Conservation (phyloP, 75 land plant species). For the Pinus albicaulis region DNA sequence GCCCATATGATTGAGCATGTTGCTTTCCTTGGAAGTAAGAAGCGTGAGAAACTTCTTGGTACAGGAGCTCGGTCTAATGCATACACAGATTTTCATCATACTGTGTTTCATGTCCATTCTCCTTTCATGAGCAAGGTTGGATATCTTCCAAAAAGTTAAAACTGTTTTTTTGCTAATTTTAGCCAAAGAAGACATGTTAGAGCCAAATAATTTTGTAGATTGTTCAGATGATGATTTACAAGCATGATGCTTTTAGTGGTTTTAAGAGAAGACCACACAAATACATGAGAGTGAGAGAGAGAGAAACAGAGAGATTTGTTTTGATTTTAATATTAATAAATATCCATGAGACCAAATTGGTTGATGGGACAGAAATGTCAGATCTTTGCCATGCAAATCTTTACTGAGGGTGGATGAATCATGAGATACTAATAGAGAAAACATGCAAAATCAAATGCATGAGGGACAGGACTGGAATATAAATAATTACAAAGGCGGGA, state of each 20-base stretch:
- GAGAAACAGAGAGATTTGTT: no score
- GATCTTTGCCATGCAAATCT: no score
- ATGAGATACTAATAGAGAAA: no score
- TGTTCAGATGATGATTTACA: background rate
- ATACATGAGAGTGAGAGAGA: no score
- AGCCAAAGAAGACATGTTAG: background rate
- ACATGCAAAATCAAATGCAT: no score
- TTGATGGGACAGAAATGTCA: no score
- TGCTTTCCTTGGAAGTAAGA: slow-evolving; percentile 98
- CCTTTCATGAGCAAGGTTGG: slow-evolving; percentile 84
- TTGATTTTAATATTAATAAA: no score
- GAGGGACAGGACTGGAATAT: no score
- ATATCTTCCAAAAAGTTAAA: slow-evolving; percentile 4
- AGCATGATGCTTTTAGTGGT: background rate
- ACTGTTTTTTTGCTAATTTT: background rate
- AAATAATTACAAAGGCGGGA: no score
- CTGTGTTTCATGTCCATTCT: slow-evolving; percentile 99
- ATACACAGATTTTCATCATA: slow-evolving; percentile 99
- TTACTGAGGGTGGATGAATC: no score
- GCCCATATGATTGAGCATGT: slow-evolving; percentile 99
- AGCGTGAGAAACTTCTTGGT: slow-evolving; percentile 96
- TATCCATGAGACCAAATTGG: no score
- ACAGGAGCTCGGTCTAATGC: slow-evolving; percentile 99
- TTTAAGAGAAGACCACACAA: no score
- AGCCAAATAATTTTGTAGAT: background rate